Conservation (phyloP, 768 basidiomycete species). For the Hygrocybe punicea region DNA sequence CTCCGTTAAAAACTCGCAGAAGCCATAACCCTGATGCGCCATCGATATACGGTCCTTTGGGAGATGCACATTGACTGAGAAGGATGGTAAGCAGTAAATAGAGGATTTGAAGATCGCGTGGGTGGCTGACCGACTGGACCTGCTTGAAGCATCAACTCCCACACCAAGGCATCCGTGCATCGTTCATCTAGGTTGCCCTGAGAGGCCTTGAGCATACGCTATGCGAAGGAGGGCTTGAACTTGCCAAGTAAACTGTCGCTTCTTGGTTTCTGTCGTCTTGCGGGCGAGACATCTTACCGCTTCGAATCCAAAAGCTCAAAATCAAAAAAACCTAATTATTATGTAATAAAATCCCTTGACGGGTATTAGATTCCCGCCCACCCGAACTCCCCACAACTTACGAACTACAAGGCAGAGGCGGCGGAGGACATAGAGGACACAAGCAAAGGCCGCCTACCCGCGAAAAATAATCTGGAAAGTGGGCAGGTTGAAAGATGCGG, state of each 20-base stretch:
- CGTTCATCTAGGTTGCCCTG: slow-evolving; percentile 97
- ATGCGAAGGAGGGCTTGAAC: too few relatives aligned
- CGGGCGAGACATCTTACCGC: slow-evolving; percentile 54
- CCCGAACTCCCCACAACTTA: neutral
- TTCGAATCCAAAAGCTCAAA: slow-evolving; percentile 1
- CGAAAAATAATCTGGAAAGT: slow-evolving; percentile 6
- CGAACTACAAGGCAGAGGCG: slow-evolving; percentile 1
- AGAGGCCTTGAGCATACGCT: too few relatives aligned
- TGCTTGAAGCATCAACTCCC: slow-evolving; percentile 99
- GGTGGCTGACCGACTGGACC: slow-evolving; percentile 85
- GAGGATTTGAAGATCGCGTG: neutral
- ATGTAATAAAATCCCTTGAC: slow-evolving; percentile 1
- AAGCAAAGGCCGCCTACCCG: slow-evolving; percentile 5
- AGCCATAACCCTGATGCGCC: slow-evolving; percentile 98
- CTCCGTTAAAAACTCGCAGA: slow-evolving; percentile 98
- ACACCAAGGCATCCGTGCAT: slow-evolving; percentile 88
- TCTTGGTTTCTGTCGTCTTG: slow-evolving; percentile 91
- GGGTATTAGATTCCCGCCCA: slow-evolving; percentile 9
- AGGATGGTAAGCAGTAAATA: neutral
- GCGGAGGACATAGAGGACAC: neutral
- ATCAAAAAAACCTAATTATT: neutral
- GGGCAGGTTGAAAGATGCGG: slow-evolving; percentile 32
- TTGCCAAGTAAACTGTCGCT: slow-evolving; percentile 82
- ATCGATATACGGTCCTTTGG: slow-evolving; percentile 98
- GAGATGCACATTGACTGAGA: slow-evolving; percentile 88